phyloP scores from a whole-genome alignment of 495 filamentous ascomycete species.

The Penicillium bialowiezense region DNA sequence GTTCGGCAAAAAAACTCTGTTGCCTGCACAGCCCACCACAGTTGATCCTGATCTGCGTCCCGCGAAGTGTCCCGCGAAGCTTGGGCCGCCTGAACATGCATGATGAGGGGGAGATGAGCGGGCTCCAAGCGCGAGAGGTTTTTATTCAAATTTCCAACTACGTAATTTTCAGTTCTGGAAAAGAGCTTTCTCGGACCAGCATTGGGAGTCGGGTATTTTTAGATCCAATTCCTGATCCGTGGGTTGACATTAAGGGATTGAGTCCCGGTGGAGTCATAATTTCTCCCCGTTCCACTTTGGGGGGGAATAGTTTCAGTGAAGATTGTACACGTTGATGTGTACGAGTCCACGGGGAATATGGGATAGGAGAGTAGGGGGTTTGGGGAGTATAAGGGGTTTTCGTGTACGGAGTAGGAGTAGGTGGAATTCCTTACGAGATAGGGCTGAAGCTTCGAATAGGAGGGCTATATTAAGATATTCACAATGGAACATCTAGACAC shows the following conservation, averaged over 20 bases:
- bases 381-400: no score
- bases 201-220: neutral
- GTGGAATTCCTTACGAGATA: no score
- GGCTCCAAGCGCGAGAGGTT: no score
- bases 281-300: neutral
- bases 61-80: constrained; percentile 3
- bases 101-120: neutral
- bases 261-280: neutral
- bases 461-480: no score
- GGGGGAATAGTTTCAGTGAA: neutral
- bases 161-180: no score
- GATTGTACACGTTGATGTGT: neutral
- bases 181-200: no score
- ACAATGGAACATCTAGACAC: no score
- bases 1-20: constrained; percentile 6
- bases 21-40: constrained; percentile 11
- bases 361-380: no score
- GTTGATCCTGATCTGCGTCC: constrained; percentile 1
- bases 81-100: neutral
- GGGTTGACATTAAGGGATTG: neutral
- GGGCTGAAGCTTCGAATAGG: no score
- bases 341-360: no score
- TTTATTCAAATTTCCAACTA: no score
- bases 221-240: neutral
- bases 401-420: no score